Conservation (phyloP, 257 asterid genomes). For the Solanum habrochaites region DNA sequence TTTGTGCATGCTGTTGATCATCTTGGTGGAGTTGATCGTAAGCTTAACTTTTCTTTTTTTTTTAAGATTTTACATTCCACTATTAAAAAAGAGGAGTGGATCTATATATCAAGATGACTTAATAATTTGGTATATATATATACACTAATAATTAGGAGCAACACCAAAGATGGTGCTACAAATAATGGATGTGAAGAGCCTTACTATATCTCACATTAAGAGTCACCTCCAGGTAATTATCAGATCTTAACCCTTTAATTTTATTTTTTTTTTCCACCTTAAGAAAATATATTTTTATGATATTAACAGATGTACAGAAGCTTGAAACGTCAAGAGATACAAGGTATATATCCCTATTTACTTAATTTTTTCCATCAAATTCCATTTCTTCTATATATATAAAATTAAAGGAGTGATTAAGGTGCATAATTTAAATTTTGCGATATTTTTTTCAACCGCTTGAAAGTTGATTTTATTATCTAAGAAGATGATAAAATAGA, state of each 20-base stretch:
- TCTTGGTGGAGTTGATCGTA: slow-evolving; percentile 75
- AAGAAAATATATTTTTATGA: neutral
- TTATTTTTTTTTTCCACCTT: neutral
- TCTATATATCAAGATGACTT: neutral
- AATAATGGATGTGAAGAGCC: slow-evolving; percentile 62
- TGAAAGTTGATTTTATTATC: neutral
- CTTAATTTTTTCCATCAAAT: neutral
- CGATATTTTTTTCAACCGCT: neutral
- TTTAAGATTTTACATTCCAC: neutral
- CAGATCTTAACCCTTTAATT: too few species aligned
- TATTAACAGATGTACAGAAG: slow-evolving; percentile 63
- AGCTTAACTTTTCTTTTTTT: neutral
- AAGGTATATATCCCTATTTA: slow-evolving; percentile 22
- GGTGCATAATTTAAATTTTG: neutral
- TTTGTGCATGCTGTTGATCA: slow-evolving; percentile 55
- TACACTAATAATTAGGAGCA: slow-evolving; percentile 30
- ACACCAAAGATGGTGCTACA: slow-evolving; percentile 76
- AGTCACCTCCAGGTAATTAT: slow-evolving; percentile 67
- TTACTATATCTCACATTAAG: slow-evolving; percentile 65
- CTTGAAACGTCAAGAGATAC: slow-evolving; percentile 50
- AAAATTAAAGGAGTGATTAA: too few species aligned
- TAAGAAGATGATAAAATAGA: neutral
- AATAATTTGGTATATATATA: too few species aligned
- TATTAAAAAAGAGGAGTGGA: neutral
- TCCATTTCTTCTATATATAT: neutral